Conservation (phyloP, 805 yeast species). For the Candida glaebosa region DNA sequence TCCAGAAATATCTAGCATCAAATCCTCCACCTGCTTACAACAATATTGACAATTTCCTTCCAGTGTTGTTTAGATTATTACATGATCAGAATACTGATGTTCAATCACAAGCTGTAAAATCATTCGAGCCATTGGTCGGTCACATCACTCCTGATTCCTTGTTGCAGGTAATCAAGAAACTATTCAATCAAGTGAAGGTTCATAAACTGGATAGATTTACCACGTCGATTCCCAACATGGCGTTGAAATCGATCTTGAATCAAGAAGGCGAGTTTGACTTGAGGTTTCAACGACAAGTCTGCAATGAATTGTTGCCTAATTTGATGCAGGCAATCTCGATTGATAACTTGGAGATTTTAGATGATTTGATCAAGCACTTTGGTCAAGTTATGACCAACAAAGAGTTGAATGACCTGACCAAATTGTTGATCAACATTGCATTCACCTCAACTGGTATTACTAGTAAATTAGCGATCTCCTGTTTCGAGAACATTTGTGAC, state of each 20-base stretch:
- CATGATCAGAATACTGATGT: conserved; percentile 69
- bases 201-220: conserved; percentile 28
- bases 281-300: conserved; percentile 28
- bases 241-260: conserved; percentile 43
- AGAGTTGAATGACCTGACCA: conserved; percentile 28
- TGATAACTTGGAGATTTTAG: conserved; percentile 59
- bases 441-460: conserved; percentile 42
- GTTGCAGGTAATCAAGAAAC: conserved; percentile 25
- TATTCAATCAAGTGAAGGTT: conserved; percentile 19
- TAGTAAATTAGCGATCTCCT: conserved; percentile 48
- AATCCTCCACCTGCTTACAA: conserved; percentile 18
- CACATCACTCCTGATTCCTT: conserved; percentile 28
- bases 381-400: conserved; percentile 37
- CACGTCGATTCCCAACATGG: conserved; percentile 52
- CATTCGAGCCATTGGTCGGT: conserved; percentile 46
- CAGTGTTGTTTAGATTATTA: conserved; percentile 41
- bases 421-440: conserved; percentile 32
- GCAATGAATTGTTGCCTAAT: conserved; percentile 35
- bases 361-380: conserved; percentile 51
- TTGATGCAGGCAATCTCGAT: conserved; percentile 36
- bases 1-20: conserved; percentile 42
- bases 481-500: conserved; percentile 41
- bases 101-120: conserved; percentile 67
- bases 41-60: conserved; percentile 33
- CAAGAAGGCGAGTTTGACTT: conserved; percentile 21